Base-by-base conservation (phyloP, 129 eudicot species). In the Tanacetum coccineum region DNA sequence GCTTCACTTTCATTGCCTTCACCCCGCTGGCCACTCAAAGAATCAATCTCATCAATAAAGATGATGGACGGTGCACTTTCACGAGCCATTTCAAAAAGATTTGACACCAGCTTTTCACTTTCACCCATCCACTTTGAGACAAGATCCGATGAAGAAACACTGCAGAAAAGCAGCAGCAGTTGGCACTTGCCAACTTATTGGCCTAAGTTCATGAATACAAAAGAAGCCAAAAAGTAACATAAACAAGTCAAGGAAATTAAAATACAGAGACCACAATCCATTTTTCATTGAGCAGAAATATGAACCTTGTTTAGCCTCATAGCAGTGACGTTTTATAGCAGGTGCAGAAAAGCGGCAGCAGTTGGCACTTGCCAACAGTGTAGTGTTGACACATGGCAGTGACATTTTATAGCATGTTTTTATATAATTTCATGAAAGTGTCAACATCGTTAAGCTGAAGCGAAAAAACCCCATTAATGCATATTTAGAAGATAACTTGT, bases 71-170 rank as follows among this genome's bases (percentile, higher is more conserved):
- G 98, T 68, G 97, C 81, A 74, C 97, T 94, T 76, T 94, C 97
- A 45, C 97, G 99, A 51, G 99, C 97, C 99, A 94, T 94, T 69
- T 94, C 73, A 48, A 94, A 94, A 74, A 94, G 95, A 80, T 87
- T 94, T 56, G 99, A 87, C 21, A 94, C 99, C 60, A 94, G 73
- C 82, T 89, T 94, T 74, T 94, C 99, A 84, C 99, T 94, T 84
- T 94, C 99, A 8, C 99, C 99, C 99, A 94, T 94, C 99, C 99
- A 94, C 78, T 94, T 94, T 73, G 99, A 94, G 21, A 94, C 99
- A 78, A 94, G 80, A 75, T 94, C 97, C 54, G 99, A 94, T 30
- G 99, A 94, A 47, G 99, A 94, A 46, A 94, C 74, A 74, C 99
- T 94, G 85, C 88, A 89, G 51, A 55, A 66, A 80, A 76, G 81